Base-by-base conservation (phyloP, 2,329 filamentous ascomycete genomes). In the Nakataea oryzae region DNA sequence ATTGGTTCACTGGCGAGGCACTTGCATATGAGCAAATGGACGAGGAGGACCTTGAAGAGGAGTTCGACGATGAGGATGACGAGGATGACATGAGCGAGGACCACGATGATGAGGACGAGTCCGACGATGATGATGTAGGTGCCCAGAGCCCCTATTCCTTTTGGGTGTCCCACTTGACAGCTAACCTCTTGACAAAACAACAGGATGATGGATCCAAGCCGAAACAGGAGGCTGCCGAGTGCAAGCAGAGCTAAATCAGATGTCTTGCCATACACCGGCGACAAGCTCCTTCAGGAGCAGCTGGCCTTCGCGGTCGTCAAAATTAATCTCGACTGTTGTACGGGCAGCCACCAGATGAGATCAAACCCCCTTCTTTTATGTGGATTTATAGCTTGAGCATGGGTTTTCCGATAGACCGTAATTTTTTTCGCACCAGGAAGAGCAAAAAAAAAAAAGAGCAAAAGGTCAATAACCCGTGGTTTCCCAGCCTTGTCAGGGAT, bases 1-100 rank as follows among this genome's bases (percentile, higher is more conserved):
- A 99, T 78, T 99, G 95, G 95, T 99, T 99, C 76, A 99, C 95
- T 61, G 95, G 95, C 63, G 95, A 99, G 79, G 95, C 95, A 68
- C 87, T 99, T 66, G 93, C 95, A 69, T 99, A 91, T 70, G 95
- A 99, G 82, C 93, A 97, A 75, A 77, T 96, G 64, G 89, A 93
- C 54, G 85, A 85, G 59, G 89, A 96, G 62, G 92, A 93, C 65
- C 81, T 92, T 66, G 89, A 88, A 70, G 90, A 88, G 65, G 90
- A 91, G 66, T 91, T 90, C 67, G 89, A 93, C 64, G 93, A 96
- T 61, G 93, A 97, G 30, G 91, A 96, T 24, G 93, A 97, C 61
- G 93, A 97, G 63, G 92, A 96, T 62, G 91, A 96, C 65, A 81
- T 90, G 63, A 91, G 88, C 70, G 89, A 93, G 64, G 89, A 95